These are phyloP conservation scores for Aspergillus tanneri DNA, from an alignment of 2,329 filamentous ascomycete genomes.

Conservation along the genomic window DNA sequence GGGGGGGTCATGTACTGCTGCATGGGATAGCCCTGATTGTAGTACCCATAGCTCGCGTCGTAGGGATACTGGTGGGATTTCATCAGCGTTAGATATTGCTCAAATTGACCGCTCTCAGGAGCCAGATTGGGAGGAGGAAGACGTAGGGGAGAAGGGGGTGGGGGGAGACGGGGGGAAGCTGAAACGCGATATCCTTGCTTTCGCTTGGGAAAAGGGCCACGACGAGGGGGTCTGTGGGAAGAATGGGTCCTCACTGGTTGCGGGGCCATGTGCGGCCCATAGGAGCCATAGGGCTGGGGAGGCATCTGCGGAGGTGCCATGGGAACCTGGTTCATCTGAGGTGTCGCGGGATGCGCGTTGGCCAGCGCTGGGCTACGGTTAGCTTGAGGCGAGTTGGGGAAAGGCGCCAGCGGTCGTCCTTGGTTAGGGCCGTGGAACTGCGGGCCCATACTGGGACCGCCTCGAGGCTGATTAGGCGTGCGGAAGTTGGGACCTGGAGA, in stretches of 20 bases:
- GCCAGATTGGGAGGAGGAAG: constrained; percentile 58
- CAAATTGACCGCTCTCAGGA: constrained; percentile 68
- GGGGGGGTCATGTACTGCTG: constrained; percentile 45
- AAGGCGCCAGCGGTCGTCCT: constrained; percentile 45
- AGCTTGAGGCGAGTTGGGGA: constrained; percentile 64
- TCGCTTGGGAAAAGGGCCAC: constrained; percentile 34
- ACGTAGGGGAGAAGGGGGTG: constrained; percentile 17
- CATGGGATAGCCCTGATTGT: constrained; percentile 41
- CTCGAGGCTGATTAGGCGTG: constrained; percentile 51
- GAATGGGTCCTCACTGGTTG: constrained; percentile 60
- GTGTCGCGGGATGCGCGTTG: constrained; percentile 65
- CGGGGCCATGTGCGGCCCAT: constrained; percentile 56
- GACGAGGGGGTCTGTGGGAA: constrained; percentile 31
- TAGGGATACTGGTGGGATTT: constrained; percentile 58
- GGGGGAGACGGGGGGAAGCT: constrained; percentile 24
- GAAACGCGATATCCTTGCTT: constrained; percentile 29
- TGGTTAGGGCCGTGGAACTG: constrained; percentile 51
- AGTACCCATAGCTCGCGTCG: constrained; percentile 50
- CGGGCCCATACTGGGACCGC: constrained; percentile 52
- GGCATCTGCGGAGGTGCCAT: constrained; percentile 65
- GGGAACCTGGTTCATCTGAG: constrained; percentile 69
- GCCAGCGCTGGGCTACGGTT: constrained; percentile 65
- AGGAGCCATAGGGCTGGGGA: constrained; percentile 58
- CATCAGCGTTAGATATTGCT: constrained; percentile 66
- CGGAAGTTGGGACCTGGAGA: constrained; percentile 57